Evolutionary conservation across 805 yeast genomes (phyloP).

Genomic region (Starmerella cellae): DNA sequence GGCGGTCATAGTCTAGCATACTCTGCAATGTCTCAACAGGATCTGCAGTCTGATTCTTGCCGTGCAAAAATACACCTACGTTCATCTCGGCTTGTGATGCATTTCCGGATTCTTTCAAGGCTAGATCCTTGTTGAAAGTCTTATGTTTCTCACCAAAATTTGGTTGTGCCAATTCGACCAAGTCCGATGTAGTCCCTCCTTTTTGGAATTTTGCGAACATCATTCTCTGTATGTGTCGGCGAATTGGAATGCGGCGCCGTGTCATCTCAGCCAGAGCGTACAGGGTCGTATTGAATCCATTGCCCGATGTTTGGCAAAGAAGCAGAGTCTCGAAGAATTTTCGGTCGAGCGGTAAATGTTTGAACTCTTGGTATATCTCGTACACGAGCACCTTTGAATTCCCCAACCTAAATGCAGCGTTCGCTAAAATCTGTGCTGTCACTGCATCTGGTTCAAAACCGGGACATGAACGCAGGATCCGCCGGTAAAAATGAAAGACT

Average conservation of each 20-base stretch:
- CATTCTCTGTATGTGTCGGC: constrained; percentile 15
- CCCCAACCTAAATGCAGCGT: constrained; percentile 23
- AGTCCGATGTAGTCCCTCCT: constrained; percentile 1
- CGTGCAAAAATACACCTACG: constrained; percentile 8
- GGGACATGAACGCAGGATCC: neutral
- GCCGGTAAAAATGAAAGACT: constrained; percentile 16
- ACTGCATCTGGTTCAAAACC: constrained; percentile 10
- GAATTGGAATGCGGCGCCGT: constrained; percentile 14
- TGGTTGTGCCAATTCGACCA: constrained; percentile 8
- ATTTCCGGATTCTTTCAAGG: constrained; percentile 9
- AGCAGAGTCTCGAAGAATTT: constrained; percentile 22
- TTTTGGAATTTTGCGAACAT: constrained; percentile 8
- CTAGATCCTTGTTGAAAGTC: constrained; percentile 9
- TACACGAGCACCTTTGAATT: constrained; percentile 23
- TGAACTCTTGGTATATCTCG: constrained; percentile 21
- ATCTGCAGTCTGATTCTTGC: constrained; percentile 3
- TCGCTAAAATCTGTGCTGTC: constrained; percentile 20
- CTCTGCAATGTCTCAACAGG: constrained; percentile 5
- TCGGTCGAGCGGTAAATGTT: constrained; percentile 15
- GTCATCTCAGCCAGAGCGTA: constrained; percentile 23
- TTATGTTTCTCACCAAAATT: neutral
- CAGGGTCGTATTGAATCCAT: constrained; percentile 11
- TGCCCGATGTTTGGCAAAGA: constrained; percentile 21
- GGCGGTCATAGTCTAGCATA: constrained; percentile 17
- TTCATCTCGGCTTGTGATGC: constrained; percentile 17